Conservation (phyloP, 208 protist genomes). For the Kentomonas sorsogonicus region DNA sequence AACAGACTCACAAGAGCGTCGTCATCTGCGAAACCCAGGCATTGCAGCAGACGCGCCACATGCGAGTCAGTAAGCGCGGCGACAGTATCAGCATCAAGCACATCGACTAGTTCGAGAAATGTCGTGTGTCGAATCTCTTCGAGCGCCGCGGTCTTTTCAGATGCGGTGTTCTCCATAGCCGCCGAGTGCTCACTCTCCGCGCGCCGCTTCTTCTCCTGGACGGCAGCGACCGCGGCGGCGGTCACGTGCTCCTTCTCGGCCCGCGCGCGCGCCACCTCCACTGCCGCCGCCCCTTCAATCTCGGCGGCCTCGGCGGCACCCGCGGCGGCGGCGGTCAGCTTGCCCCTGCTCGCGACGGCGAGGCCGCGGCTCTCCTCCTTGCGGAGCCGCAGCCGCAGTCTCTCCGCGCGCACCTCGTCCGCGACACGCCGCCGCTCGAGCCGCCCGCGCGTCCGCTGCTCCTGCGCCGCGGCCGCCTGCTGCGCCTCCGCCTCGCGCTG, state of each 20-base stretch:
- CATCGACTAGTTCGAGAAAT: too few species aligned
- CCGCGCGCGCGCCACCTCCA: constrained; percentile 73
- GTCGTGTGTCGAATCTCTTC: constrained; percentile 37
- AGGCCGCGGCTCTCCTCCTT: constrained; percentile 80
- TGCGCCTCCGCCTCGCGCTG: constrained; percentile 90
- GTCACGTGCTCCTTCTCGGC: constrained; percentile 60
- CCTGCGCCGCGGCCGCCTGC: constrained; percentile 85
- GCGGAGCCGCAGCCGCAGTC: constrained; percentile 77
- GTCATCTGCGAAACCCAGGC: too few species aligned
- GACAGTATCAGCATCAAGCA: too few species aligned
- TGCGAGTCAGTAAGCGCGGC: too few species aligned
- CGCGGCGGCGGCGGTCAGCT: constrained; percentile 86
- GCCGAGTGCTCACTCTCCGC: constrained; percentile 11
- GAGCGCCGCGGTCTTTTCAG: too few species aligned
- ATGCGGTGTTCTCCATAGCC: constrained; percentile 1
- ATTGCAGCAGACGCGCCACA: too few species aligned
- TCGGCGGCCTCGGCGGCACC: constrained; percentile 77
- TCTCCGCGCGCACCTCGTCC: constrained; percentile 91
- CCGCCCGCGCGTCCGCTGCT: constrained; percentile 87
- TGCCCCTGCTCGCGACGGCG: constrained; percentile 84
- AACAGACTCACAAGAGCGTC: too few species aligned
- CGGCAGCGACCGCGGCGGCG: constrained; percentile 31
- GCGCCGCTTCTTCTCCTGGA: constrained; percentile 39
- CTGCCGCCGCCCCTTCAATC: constrained; percentile 85
- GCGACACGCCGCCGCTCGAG: constrained; percentile 91